Evolutionary conservation across 2,329 filamentous ascomycete genomes (phyloP), one percentile per base, ranked within the genome.

Genomic region (Furcasterigmium furcatum): DNA sequence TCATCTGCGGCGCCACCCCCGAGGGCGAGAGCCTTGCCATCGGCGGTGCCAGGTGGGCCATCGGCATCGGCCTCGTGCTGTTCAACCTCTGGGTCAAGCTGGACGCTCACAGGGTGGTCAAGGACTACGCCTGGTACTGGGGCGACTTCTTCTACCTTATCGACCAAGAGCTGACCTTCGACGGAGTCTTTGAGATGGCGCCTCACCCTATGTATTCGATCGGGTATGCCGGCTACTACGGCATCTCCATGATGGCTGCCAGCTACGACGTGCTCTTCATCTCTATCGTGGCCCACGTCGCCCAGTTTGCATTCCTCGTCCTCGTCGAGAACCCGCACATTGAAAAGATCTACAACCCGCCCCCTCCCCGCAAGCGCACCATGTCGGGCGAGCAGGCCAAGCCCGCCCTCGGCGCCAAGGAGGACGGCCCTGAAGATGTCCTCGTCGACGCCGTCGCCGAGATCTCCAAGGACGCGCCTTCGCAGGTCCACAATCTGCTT

Each of bases 81-180:
- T 97, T 99, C 79, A 99, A 97, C 65, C 77, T 97, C 19, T 97
- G 94, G 91, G 94, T 99, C 52, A 99, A 99, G 71, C 77, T 99
- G 51, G 94, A 99, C 67, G 94, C 94, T 18, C 94, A 99, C 67
- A 82, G 94, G 50, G 94, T 99, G 41, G 94, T 99, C 62, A 97
- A 97, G 68, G 94, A 99, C 68, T 99, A 91, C 71, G 94, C 94
- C 22, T 99, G 94, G 94, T 99, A 97, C 70, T 99, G 94, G 94
- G 94, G 94, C 50, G 94, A 99, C 68, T 97, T 97, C 71, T 99
- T 97, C 76, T 99, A 91, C 69, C 84, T 99, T 60, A 89, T 99
- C 65, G 94, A 99, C 68, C 91, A 97, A 70, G 90, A 96, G 62
- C 76, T 99, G 64, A 97, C 91, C 41, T 99, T 99, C 66, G 94